Evolutionary conservation across 768 basidiomycete species (phyloP), one percentile per base, ranked within the genome.

Genomic region (Candolleomyces eurysporus): DNA sequence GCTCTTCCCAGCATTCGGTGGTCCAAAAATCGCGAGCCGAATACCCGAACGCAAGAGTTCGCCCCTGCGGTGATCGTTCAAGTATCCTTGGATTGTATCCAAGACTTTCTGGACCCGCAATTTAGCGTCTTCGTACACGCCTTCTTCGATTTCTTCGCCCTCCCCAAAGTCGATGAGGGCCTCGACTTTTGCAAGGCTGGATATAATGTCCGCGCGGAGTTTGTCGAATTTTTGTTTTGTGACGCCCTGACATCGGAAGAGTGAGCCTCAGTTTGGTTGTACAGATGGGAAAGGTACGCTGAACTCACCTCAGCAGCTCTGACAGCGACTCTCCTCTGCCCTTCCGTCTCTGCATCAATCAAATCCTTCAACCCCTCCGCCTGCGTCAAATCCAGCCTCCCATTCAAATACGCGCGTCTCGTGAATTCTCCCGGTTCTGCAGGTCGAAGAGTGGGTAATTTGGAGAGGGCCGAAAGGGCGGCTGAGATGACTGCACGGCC

Each of bases 1-100:
- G 68, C 92, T 94, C 76, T 96, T 97, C n/a, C 94, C 95, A 1
- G 90, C 93, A 67, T 97, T 97, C 0, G 95, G 92, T 22, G 94
- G 92, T 0, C 94, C 94, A 68, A 95, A 94, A 43, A 97, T 95
- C 14, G 91, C 89, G 9, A 96, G 78, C 49, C 85, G 86, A 52
- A 96, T 83, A 2, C 94, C 95, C 1, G 86, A 84, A 13, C 92
- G 86, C 62, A 95, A 76, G 55, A 96, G 86, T 71, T 96, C 94
- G 0, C 94, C 93, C 40, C 89, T 80, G 19, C 88, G 83, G 51
- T 83, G 85, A 71, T 95, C 93, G 5, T 81, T 72, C 0, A 96
- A 76, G 59, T 91, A 84, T 0, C 65, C 69, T 36, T 73, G 72
- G 46, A 96, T 90, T 32, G 70, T 76, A 0, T 69, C 59, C 46